A percentile compares a stretch with the other conserved stretches of the same genome.
Evolutionary conservation across 106 monocot genomes (phyloP).

Genomic region (Agapanthus africanus): DNA sequence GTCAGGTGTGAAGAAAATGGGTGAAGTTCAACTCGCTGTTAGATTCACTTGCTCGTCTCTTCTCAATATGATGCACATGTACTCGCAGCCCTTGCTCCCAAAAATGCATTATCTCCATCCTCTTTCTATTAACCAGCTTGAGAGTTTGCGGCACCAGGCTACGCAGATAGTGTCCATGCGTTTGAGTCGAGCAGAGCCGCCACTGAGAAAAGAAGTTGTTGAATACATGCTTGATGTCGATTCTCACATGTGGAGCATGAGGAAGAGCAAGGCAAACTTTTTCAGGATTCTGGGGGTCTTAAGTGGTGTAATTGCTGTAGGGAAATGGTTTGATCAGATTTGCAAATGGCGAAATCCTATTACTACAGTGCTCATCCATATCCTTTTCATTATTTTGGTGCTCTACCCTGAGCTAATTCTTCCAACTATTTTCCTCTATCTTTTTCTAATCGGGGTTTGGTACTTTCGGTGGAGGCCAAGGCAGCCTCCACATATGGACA

Average conservation of each 20-base stretch:
- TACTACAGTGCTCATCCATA: slow-evolving; percentile 57
- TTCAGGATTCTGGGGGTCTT: slow-evolving; percentile 52
- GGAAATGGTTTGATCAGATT: slow-evolving; percentile 46
- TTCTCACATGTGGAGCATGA: slow-evolving; percentile 81
- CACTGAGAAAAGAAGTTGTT: slow-evolving; percentile 57
- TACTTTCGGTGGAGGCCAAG: slow-evolving; percentile 48
- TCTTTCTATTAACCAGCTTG: slow-evolving; percentile 52
- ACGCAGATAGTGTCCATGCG: slow-evolving; percentile 51
- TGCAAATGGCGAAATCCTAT: slow-evolving; percentile 63
- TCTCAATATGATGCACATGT: slow-evolving; percentile 46
- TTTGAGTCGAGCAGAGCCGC: slow-evolving; percentile 65
- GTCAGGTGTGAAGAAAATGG: slow-evolving; percentile 67
- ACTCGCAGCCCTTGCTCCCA: slow-evolving; percentile 49
- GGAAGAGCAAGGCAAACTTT: slow-evolving; percentile 80
- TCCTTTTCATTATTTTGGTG: slow-evolving; percentile 52
- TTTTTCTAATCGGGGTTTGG: slow-evolving; percentile 65
- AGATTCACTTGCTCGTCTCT: slow-evolving; percentile 52
- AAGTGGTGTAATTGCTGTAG: slow-evolving; percentile 24
- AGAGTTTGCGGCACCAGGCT: slow-evolving; percentile 48
- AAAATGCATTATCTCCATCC: slow-evolving; percentile 63
- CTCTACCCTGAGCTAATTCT: slow-evolving; percentile 66
- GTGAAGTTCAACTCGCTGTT: slow-evolving; percentile 63
- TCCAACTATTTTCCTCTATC: slow-evolving; percentile 63
- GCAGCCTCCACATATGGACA: slow-evolving; percentile 71
- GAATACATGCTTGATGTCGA: slow-evolving; percentile 71